These are phyloP conservation scores for Phytophthora cryptogea DNA, from an alignment of 352 stramenopile genomes.

Conservation along the genomic window DNA sequence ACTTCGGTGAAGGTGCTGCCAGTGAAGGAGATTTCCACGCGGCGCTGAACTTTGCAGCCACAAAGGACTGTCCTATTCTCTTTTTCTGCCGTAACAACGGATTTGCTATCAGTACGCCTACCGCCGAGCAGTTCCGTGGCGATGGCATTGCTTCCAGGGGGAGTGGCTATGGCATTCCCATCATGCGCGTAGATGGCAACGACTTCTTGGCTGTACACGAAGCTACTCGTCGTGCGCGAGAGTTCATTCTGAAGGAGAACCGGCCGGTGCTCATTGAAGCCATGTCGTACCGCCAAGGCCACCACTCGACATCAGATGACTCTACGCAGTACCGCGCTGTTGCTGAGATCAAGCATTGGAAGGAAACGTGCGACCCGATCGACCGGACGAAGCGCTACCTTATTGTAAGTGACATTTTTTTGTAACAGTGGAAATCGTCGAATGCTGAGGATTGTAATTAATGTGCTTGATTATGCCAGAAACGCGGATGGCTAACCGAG, in stretches of 20 bases:
- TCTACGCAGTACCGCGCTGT: conserved; percentile 94
- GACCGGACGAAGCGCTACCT: conserved; percentile 92
- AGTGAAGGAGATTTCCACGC: conserved; percentile 98
- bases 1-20: conserved; percentile 97
- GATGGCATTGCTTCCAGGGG: conserved; percentile 96
- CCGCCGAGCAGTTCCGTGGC: conserved; percentile 95
- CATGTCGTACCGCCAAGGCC: conserved; percentile 98
- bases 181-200: conserved; percentile 98
- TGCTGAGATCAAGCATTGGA: conserved; percentile 94
- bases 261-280: conserved; percentile 96
- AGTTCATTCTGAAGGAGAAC: conserved; percentile 90
- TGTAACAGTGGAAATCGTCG: neutral
- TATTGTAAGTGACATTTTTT: conserved; percentile 45
- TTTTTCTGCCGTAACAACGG: conserved; percentile 99
- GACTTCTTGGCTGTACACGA: conserved; percentile 97
- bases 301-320: conserved; percentile 99
- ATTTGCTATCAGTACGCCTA: conserved; percentile 97
- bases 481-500: conserved; percentile 89
- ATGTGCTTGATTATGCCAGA: conserved; percentile 31
- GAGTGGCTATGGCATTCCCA: conserved; percentile 95
- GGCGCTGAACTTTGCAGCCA: conserved; percentile 96
- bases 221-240: conserved; percentile 88
- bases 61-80: conserved; percentile 94
- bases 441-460: neutral
- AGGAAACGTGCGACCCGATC: conserved; percentile 91